Evolutionary conservation across 371 early-diverging fungal genomes (phyloP).

Genomic region (Blakeslea trispora): DNA sequence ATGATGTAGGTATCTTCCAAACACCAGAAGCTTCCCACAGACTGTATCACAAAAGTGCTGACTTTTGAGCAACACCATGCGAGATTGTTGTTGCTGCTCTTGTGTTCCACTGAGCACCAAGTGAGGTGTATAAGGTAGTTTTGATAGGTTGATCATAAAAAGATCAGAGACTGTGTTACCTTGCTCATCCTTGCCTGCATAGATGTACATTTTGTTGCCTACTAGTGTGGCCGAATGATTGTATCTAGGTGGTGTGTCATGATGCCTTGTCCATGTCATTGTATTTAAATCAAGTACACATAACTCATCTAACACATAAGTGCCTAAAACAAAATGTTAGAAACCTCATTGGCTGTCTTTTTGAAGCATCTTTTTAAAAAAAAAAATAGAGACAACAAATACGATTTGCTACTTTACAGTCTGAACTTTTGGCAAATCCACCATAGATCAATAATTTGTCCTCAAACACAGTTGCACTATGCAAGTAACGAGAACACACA

Average conservation of each 20-base stretch:
- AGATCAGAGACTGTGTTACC: conserved; percentile 62
- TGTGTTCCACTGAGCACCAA: conserved; percentile 29
- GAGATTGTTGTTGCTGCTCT: conserved; percentile 14
- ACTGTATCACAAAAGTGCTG: conserved; percentile 66
- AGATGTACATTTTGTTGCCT: conserved; percentile 55
- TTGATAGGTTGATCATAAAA: conserved; percentile 52
- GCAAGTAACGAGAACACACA: conserved; percentile 54
- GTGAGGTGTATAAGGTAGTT: conserved; percentile 34
- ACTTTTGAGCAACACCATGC: conserved; percentile 58
- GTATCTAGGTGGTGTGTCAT: conserved; percentile 55
- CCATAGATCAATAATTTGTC: conserved; percentile 70
- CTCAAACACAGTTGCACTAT: conserved; percentile 63
- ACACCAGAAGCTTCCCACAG: conserved; percentile 58
- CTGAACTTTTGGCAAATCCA: conserved; percentile 63
- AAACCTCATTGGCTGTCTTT: too few relatives aligned
- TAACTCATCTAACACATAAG: conserved; percentile 62
- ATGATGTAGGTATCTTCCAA: conserved; percentile 50
- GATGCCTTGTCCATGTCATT: conserved; percentile 52
- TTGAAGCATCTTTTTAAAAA: too few relatives aligned
- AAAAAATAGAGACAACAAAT: too few relatives aligned
- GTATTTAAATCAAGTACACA: conserved; percentile 55
- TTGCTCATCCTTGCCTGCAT: conserved; percentile 59
- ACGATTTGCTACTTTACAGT: conserved; percentile 40
- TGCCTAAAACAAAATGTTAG: conserved; percentile 35
- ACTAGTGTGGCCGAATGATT: conserved; percentile 60